Evolutionary conservation across 202 grass and related monocot species (phyloP).

Genomic region (Bolboschoenoplectus hybrid): DNA sequence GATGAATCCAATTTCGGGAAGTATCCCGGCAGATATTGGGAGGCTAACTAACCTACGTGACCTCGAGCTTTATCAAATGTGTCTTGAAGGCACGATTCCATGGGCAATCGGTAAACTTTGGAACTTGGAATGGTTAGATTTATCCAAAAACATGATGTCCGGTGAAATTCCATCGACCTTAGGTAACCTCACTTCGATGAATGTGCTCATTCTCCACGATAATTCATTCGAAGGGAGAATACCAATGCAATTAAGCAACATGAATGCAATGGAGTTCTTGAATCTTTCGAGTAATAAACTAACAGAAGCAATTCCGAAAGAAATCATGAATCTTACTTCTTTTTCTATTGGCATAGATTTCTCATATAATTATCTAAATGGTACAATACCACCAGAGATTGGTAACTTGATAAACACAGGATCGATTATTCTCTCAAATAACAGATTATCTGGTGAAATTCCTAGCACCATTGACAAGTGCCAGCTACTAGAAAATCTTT

Average conservation of each 20-base stretch:
- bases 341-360: not conserved
- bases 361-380: conserved; percentile 24
- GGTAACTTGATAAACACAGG: conserved; percentile 41
- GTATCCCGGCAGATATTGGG: conserved; percentile 38
- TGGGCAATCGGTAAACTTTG: conserved; percentile 35
- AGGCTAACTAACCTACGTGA: conserved; percentile 13
- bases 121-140: conserved; percentile 8
- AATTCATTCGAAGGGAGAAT: conserved; percentile 44
- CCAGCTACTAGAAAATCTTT: conserved; percentile 23
- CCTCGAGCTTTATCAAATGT: conserved; percentile 23
- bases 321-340: conserved; percentile 36
- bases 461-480: conserved; percentile 41
- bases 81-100: conserved; percentile 36
- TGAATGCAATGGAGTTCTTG: conserved; percentile 23
- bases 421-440: conserved; percentile 37
- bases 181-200: conserved; percentile 32
- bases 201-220: not conserved
- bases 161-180: conserved; percentile 42
- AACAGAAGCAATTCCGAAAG: conserved; percentile 30
- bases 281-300: conserved; percentile 39
- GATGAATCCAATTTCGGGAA: conserved; percentile 45
- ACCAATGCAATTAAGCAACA: conserved; percentile 34
- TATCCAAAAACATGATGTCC: conserved; percentile 43
- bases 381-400: conserved; percentile 42
- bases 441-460: conserved; percentile 42